These are phyloP conservation scores for Aspergillus pseudonomiae DNA, from an alignment of 2,329 filamentous ascomycete genomes.

Conservation along the genomic window DNA sequence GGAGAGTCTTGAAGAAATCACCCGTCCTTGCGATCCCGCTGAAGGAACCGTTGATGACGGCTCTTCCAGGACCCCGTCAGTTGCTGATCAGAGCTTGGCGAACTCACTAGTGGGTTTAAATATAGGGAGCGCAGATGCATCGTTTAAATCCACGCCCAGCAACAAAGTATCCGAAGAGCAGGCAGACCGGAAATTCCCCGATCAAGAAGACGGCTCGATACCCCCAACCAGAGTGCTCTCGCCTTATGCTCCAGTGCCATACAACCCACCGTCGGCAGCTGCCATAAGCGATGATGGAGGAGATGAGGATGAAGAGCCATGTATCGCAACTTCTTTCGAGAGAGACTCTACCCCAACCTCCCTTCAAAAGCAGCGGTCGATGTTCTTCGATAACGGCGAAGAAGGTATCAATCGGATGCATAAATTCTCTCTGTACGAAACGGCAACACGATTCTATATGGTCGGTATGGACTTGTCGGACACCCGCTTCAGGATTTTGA, in stretches of 20 bases:
- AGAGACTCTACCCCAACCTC: slow-evolving; percentile 44
- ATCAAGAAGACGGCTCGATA: slow-evolving; percentile 23
- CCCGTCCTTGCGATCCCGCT: slow-evolving; percentile 29
- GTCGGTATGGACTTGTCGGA: slow-evolving; percentile 91
- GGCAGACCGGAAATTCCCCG: slow-evolving; percentile 16
- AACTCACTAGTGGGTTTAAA: slow-evolving; percentile 16
- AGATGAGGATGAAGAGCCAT: slow-evolving; percentile 49
- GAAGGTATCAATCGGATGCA: slow-evolving; percentile 71
- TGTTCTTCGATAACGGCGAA: slow-evolving; percentile 41
- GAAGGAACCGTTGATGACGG: slow-evolving; percentile 26
- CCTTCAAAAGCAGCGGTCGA: slow-evolving; percentile 42
- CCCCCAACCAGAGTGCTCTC: slow-evolving; percentile 22
- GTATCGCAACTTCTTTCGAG: slow-evolving; percentile 49
- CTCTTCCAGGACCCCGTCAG: slow-evolving; percentile 24
- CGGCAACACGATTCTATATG: slow-evolving; percentile 88
- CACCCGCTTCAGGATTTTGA: slow-evolving; percentile 84
- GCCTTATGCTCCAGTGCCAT: slow-evolving; percentile 32
- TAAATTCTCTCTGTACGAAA: slow-evolving; percentile 97
- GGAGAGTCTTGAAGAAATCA: slow-evolving; percentile 45
- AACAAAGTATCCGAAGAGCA: slow-evolving; percentile 19
- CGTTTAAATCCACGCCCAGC: slow-evolving; percentile 17
- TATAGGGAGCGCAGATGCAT: slow-evolving; percentile 13
- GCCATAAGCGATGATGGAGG: slow-evolving; percentile 35
- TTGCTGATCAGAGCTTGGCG: slow-evolving; percentile 18
- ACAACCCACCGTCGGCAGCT: slow-evolving; percentile 36